Base-by-base conservation (phyloP, 225 moss, liverwort and hornwort species). In the Bryum argenteum region DNA sequence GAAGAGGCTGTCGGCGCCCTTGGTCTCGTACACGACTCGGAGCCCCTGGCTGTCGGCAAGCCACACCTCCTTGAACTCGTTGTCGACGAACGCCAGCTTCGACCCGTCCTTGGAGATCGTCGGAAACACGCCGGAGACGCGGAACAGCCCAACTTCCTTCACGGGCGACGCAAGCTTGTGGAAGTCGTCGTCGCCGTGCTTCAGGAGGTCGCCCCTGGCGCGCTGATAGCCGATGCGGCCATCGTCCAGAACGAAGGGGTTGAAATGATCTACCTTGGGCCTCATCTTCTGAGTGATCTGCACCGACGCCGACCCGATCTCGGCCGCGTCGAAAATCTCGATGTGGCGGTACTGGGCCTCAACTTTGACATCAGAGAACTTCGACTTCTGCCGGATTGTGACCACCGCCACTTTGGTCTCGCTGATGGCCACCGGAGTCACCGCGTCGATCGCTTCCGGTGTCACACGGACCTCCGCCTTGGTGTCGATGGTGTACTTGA, bases 371-470 rank as follows among this genome's bases (percentile, higher is more conserved):
- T 55, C 22, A 1, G 0, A 22, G 21, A 23, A 55, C 55, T 22
- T 23, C 11, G 55, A 55, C 55, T 10, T 23, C 55, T 9, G 55
- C 22, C 20, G 55, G 55, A 21, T 23, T 1, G 55, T 21, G 55
- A 22, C 55, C 55, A 55, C 55, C 9, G 2, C 55, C 55, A 55
- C 55, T 55, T 23, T 55, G 3, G 9, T 55, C 23, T 55, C 55
- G 55, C 55, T 55, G 55, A 55, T 55, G 55, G 55, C 55, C 55
- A 22, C 55, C 55, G 55, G 55, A 22, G 55, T 55, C 55, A 55
- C 22, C 55, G 55, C 22, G 55, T 55, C 22, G 55, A 55, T 1
- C 1, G 1, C 22, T 11, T 1, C 9, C 9, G 55, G 22, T 21
- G 55, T 55, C 55, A 55, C 55, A 22, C 55, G 22, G 9, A 22